Base-by-base conservation (phyloP, 1,139 yeast species). In the Geotrichum klebahnii region DNA sequence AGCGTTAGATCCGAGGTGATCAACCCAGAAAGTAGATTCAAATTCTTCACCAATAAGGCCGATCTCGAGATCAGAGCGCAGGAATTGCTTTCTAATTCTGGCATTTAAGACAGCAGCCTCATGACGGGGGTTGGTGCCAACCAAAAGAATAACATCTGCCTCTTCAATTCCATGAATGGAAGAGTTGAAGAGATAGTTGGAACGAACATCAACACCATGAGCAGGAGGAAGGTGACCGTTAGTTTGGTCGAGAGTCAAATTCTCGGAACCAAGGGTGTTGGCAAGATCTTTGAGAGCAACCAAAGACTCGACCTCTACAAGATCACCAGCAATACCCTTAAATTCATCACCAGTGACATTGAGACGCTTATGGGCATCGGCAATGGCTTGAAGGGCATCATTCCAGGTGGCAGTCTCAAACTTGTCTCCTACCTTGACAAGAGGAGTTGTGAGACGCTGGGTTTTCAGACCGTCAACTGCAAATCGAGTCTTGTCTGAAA, bases 31-130 rank as follows among this genome's bases (percentile, higher is more conserved):
- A 26, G 95, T 87, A 33, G 92, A 80, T 41, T 84, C 90, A 62
- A 86, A 86, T 58, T 74, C 68, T 70, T 83, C 82, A 62, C 96
- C 96, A 59, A 87, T 78, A 46, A 81, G 81, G 56, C 82, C 81
- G 56, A 87, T 71, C 63, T 79, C 81, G 51, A 77, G 72, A 61
- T 79, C 74, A 46, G 82, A 78, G 60, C 84, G 74, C 64, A 87
- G 75, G 94, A 94, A 87, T 54, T 79, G 82, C 67, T 82, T 84
- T 74, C 96, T 81, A 59, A 87, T 82, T 71, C 95, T 80, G 40
- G 95, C 80, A 67, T 87, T 87, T 61, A 87, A 76, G 14, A 86
- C 95, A 40, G 95, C 89, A 53, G 96, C 96, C 72, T 87, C 96
- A 63, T 80, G 89, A 67, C 96, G 80, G 59, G 95, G 95, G 73